Base-by-base conservation (phyloP, 2,329 filamentous ascomycete genomes). In the Cladosporium cucumerinum region DNA sequence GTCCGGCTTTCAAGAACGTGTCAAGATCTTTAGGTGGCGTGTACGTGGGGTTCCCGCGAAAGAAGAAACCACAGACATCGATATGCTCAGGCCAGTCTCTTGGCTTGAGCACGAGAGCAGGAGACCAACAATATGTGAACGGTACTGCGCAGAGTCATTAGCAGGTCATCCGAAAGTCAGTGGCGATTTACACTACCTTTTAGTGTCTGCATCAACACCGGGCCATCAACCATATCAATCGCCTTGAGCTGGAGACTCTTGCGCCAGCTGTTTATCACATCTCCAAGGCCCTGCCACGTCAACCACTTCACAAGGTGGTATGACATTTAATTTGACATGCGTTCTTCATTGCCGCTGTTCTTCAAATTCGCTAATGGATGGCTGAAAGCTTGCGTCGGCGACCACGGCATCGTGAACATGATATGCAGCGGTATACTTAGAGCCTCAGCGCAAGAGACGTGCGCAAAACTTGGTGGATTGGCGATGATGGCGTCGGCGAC, bases 41-140 rank as follows among this genome's bases (percentile, higher is more conserved):
- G 69, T 86, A 93, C n/a, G 61, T 25, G 1, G 82, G 82, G 0
- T 85, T 85, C 51, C 89, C 83, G 11, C 92, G 83, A 68, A 92
- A 91, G 73, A 83, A 91, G 75, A 93, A 93, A 0, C 90, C 90
- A 5, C 88, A 86, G 23, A 93, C 85, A 61, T 87, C 86, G 43
- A 93, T 88, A 64, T 91, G 82, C 3, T 80, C 75, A 0, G 82
- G 84, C 91, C 91, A 94, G 74, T 93, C 91, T 36, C 82, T 82
- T 0, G 91, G 90, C 70, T 91, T 92, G 0, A 88, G 85, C 18
- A 92, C 89, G 61, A 93, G 78, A 1, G 89, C 85, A 0, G 90
- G 89, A 0, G 90, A 92, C 92, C 93, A 97, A 76, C 92, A 94
- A 73, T 97, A 97, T 0, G 93, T 96, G 71, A 90, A 30, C 0